Evolutionary conservation across 345 rosid genomes (phyloP).

Genomic region (Aegle marmelos): DNA sequence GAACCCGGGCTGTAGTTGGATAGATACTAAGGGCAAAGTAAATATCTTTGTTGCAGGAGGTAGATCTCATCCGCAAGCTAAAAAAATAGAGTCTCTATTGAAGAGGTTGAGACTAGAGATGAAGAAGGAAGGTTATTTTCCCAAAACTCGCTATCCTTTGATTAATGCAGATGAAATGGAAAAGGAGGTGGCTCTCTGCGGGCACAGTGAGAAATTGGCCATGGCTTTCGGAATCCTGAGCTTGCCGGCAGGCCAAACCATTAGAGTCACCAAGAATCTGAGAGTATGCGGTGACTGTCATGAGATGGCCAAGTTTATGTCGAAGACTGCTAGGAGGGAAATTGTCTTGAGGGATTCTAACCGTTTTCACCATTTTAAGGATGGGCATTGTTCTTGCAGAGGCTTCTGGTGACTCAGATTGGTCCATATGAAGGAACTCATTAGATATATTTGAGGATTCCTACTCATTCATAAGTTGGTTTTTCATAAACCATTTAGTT

Average conservation of each 20-base stretch:
- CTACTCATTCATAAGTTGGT: not conserved
- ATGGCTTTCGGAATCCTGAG: constrained; percentile 59
- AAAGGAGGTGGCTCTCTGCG: constrained; percentile 64
- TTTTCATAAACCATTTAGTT: not conserved
- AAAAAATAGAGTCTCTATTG: constrained; percentile 42
- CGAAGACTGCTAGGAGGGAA: constrained; percentile 48
- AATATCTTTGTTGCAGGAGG: constrained; percentile 64
- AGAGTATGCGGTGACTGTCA: constrained; percentile 79
- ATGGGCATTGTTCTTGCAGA: constrained; percentile 72
- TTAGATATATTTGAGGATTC: not conserved
- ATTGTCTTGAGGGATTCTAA: constrained; percentile 67
- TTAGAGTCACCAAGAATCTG: constrained; percentile 60
- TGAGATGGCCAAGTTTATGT: constrained; percentile 68
- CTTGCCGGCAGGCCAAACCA: constrained; percentile 47
- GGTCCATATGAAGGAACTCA: not conserved
- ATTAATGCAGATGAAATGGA: constrained; percentile 65
- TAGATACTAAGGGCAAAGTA: constrained; percentile 56
- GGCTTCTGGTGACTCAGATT: constrained; percentile 55
- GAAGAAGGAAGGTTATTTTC: constrained; percentile 50
- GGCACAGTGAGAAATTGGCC: constrained; percentile 75
- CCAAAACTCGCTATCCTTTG: constrained; percentile 47
- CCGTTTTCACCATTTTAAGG: constrained; percentile 66
- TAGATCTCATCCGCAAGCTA: constrained; percentile 50
- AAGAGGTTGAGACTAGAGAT: constrained; percentile 45
- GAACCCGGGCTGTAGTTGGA: constrained; percentile 84